Evolutionary conservation across 2,329 filamentous ascomycete genomes (phyloP), one percentile per base, ranked within the genome.

Genomic region (Coniochaeta ligniaria): DNA sequence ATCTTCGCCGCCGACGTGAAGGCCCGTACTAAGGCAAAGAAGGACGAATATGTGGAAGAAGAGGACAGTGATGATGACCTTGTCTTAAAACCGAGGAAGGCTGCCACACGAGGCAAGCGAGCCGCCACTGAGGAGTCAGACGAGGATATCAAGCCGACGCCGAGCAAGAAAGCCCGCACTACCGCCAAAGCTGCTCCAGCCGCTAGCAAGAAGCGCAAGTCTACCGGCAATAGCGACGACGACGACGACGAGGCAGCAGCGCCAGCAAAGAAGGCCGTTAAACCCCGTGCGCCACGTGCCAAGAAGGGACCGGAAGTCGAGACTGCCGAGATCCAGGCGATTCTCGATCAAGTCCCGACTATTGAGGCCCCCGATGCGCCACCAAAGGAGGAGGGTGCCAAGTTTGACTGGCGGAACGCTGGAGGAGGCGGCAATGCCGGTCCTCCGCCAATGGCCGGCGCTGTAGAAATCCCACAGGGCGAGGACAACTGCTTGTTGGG

Each of bases 401-500:
- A 96, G 68, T 97, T 94, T 67, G 87, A 96, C 71, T 98, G 85
- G 80, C 84, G 84, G 65, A 88, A 87, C 69, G 79, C 78, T 28
- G 76, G 73, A 62, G 73, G 79, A 67, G 80, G 84, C 60, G 84
- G 83, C 17, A 85, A 80, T 61, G 88, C 84, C 71, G 77, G 85
- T 2, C 84, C 86, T 22, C 84, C 91, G 20, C 83, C 85, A 8
- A 82, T 83, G 57, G 79, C 83, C 24, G 86, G 85, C 12, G 77
- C 81, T 11, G 85, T 80, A 33, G 91, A 96, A 17, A 77, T 97
- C 57, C 95, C 95, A 0, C 83, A 85, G 22, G 95, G 95, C 8
- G 87, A 87, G 59, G 91, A 95, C 12, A 96, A 97, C 67, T 99
- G 95, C 71, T 83, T 99, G 60, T 87, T 88, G 60, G 95, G 96